Base-by-base conservation (phyloP, 1,284 basidiomycete species). In the Leccinum pachyderme region DNA sequence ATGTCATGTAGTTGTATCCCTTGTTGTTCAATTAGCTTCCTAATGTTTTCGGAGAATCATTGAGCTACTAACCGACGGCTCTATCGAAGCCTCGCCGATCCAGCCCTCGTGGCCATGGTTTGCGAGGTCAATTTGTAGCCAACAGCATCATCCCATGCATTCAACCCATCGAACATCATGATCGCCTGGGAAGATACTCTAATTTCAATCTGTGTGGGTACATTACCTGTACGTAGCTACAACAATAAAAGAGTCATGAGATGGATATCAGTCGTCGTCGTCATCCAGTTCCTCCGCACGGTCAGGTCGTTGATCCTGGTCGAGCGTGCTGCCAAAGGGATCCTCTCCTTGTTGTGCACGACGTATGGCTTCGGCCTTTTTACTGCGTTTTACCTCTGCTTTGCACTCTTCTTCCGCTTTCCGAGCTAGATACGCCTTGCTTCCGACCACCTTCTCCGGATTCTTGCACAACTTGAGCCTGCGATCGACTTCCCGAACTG, bases 401-500 rank as follows among this genome's bases (percentile, higher is more conserved):
- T 78, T 80, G 54, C 75, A 79, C 62, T 88, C 87, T 57, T 84
- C 81, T 63, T 83, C 84, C 22, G 77, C 81, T 60, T 82, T 82
- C 63, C 82, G 83, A 33, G 82, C 81, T 24, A 84, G 68, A 69
- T 87, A 91, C 54, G 93, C 82, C 48, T 88, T 89, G 58, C 86
- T 95, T 11, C 92, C 93, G 5, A 87, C 84, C 11, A 95, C 86
- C 69, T 95, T 96, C 72, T 95, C 93, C 7, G 95, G 95, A 66
- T 98, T 97, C 67, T 93, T 91, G 75, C 94, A 97, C 41, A 88
- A 66, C 65, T 84, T 88, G 46, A 98, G 75, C 47, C 92, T 79
- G 66, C 87, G 82, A 69, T 98, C 95, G 5, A 97, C 86, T 65
- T 91, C 87, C 32, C 90, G 88, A 18, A 96, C 92, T 35, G 81